A percentile compares a stretch with the other conserved stretches of the same genome.
Evolutionary conservation across 768 basidiomycete species (phyloP).

Genomic region (Piloderma croceum): DNA sequence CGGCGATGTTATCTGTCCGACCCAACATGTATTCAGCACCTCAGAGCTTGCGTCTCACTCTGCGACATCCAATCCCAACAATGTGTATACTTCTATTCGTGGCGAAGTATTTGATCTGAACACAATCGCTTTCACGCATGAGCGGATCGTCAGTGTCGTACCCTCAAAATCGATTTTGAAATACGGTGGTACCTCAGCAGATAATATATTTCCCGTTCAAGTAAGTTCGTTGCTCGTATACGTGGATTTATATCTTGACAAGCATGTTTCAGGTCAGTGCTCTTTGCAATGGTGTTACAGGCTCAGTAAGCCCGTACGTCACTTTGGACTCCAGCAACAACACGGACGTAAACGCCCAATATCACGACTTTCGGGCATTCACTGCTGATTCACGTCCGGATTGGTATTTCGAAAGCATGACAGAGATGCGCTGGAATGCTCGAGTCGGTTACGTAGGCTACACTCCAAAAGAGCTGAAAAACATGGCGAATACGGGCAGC

Average conservation of each 20-base stretch:
- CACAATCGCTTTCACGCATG: constrained; percentile 58
- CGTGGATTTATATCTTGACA: constrained; percentile 4
- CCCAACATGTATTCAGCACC: constrained; percentile 82
- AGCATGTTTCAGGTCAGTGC: constrained; percentile 64
- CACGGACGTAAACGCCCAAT: constrained; percentile 68
- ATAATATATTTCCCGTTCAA: constrained; percentile 90
- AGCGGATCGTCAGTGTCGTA: constrained; percentile 64
- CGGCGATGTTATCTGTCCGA: constrained; percentile 87
- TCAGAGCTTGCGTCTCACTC: constrained; percentile 73
- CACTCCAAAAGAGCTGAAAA: constrained; percentile 68
- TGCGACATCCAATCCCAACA: constrained; percentile 55
- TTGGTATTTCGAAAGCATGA: constrained; percentile 98
- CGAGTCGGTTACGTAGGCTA: constrained; percentile 87
- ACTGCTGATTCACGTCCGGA: constrained; percentile 90
- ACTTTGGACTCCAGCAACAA: constrained; percentile 71
- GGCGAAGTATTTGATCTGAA: constrained; percentile 95
- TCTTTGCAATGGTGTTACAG: constrained; percentile 81
- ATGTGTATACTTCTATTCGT: constrained; percentile 76
- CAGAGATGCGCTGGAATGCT: constrained; percentile 81
- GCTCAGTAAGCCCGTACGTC: constrained; percentile 80
- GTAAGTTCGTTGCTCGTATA: constrained; percentile 32
- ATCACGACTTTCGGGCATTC: constrained; percentile 93
- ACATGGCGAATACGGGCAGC: constrained; percentile 56
- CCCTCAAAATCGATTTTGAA: constrained; percentile 67
- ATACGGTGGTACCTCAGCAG: constrained; percentile 75